A percentile compares a stretch with the other conserved stretches of the same genome.
Conservation (phyloP, 495 filamentous ascomycete species). For the Aspergillus incahuasiensis region DNA sequence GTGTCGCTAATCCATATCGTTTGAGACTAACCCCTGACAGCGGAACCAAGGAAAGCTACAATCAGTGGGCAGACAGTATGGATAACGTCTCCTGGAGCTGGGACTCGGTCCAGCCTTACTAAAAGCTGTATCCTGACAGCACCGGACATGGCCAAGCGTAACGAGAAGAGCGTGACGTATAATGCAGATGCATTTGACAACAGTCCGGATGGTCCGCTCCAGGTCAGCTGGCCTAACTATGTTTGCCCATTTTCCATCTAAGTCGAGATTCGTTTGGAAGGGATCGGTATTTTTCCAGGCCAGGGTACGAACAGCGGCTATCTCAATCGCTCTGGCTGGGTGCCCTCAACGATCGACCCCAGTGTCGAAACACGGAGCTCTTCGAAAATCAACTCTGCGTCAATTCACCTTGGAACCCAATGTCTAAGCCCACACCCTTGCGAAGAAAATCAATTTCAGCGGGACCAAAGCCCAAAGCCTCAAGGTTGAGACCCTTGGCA, state of each 20-base stretch:
- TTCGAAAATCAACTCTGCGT: conserved; percentile 30
- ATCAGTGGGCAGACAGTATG: conserved; percentile 54
- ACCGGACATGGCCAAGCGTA: conserved; percentile 32
- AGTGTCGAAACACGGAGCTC: conserved; percentile 29
- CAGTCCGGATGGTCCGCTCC: conserved; percentile 42
- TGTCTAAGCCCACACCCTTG: conserved; percentile 38
- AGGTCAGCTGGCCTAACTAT: conserved; percentile 49
- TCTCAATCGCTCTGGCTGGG: conserved; percentile 37
- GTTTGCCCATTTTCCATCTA: conserved; percentile 39
- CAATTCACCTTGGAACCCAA: background rate
- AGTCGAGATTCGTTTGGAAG: conserved; percentile 27
- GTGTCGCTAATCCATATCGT: background rate
- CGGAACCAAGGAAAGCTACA: conserved; percentile 35
- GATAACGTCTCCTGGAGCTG: conserved; percentile 52
- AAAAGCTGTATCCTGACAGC: conserved; percentile 48
- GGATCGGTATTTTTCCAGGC: conserved; percentile 39
- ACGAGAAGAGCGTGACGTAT: conserved; percentile 41
- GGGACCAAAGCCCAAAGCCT: conserved; percentile 17
- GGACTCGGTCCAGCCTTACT: conserved; percentile 49
- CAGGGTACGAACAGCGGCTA: background rate
- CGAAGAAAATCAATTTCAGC: conserved; percentile 38
- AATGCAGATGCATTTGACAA: conserved; percentile 33
- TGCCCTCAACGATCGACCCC: conserved; percentile 35
- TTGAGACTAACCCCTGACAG: conserved; percentile 18
- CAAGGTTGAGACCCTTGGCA: conserved; percentile 12